These are phyloP conservation scores for Pilasporangium apinafurcum DNA, from an alignment of 352 stramenopile genomes.

Conservation along the genomic window DNA sequence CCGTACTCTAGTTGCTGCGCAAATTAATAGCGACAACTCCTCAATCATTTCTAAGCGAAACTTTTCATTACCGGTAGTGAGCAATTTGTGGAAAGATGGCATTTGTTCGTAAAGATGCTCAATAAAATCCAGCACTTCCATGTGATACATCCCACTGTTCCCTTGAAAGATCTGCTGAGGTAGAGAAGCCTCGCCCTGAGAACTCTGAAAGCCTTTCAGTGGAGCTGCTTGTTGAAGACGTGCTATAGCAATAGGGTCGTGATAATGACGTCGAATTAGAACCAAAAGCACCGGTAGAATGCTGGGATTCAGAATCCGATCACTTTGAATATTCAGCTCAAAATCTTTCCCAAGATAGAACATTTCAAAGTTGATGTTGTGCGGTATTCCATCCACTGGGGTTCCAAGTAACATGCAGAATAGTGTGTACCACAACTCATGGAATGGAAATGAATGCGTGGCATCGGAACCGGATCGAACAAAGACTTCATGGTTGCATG, in stretches of 20 bases:
- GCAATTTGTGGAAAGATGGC: constrained; percentile 25
- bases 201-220: constrained; percentile 3
- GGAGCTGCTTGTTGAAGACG: constrained; percentile 2
- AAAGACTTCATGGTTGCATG: constrained; percentile 29
- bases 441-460: constrained; percentile 33
- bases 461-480: neutral
- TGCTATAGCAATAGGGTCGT: constrained; percentile 29
- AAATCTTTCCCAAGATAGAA: constrained; percentile 68
- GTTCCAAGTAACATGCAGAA: constrained; percentile 58
- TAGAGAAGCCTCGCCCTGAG: neutral
- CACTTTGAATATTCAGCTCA: constrained; percentile 48
- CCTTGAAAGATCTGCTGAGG: neutral
- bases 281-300: constrained; percentile 49
- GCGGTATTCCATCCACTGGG: constrained; percentile 50
- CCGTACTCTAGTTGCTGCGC: constrained; percentile 29
- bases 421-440: constrained; percentile 66
- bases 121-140: constrained; percentile 56
- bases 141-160: constrained; percentile 15
- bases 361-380: constrained; percentile 56
- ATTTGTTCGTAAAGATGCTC: constrained; percentile 39
- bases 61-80: constrained; percentile 29
- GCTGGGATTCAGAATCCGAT: constrained; percentile 42
- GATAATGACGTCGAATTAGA: constrained; percentile 49
- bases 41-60: constrained; percentile 51
- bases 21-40: constrained; percentile 43